Percentiles rank a stretch among this genome's conserved stretches.
phyloP scores from a whole-genome alignment of 768 basidiomycete species.

The Lepiota brunneoincarnata region DNA sequence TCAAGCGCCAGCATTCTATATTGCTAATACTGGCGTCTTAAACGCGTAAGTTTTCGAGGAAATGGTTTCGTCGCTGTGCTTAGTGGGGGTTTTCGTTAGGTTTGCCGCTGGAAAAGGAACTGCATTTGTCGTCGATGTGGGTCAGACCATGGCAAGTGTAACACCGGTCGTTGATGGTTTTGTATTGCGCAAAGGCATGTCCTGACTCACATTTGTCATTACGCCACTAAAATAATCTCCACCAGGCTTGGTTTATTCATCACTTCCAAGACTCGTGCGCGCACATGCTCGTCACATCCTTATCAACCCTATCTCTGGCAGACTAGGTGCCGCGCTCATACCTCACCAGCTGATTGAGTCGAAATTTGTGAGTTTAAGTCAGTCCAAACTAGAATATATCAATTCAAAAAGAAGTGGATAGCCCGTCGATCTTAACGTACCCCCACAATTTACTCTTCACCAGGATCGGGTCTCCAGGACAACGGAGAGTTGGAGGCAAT shows the following conservation, averaged over 20 bases:
- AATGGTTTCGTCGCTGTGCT: neutral
- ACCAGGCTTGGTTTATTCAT: slow-evolving; percentile 73
- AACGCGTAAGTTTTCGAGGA: slow-evolving; percentile 65
- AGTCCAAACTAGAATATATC: neutral
- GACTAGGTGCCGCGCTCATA: slow-evolving; percentile 63
- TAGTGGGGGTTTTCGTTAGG: slow-evolving; percentile 34
- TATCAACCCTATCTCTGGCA: slow-evolving; percentile 41
- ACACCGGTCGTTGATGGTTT: slow-evolving; percentile 98
- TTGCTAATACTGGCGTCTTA: slow-evolving; percentile 91
- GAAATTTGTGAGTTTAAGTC: slow-evolving; percentile 50
- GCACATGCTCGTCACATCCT: slow-evolving; percentile 74
- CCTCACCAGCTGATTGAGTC: slow-evolving; percentile 91
- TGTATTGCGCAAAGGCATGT: slow-evolving; percentile 86
- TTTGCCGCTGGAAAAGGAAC: slow-evolving; percentile 97
- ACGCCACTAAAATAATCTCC: neutral
- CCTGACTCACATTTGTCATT: neutral
- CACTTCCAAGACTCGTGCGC: slow-evolving; percentile 77
- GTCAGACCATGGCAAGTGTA: slow-evolving; percentile 84
- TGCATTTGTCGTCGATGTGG: slow-evolving; percentile 94
- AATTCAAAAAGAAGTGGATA: slow-evolving; percentile 25
- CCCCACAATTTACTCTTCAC: slow-evolving; percentile 67
- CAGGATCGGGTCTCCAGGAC: slow-evolving; percentile 72
- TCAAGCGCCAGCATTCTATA: slow-evolving; percentile 92
- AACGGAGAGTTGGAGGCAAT: slow-evolving; percentile 77
- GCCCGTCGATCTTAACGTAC: slow-evolving; percentile 69